Conservation (phyloP, 257 asterid genomes). For the Perilla frutescens region DNA sequence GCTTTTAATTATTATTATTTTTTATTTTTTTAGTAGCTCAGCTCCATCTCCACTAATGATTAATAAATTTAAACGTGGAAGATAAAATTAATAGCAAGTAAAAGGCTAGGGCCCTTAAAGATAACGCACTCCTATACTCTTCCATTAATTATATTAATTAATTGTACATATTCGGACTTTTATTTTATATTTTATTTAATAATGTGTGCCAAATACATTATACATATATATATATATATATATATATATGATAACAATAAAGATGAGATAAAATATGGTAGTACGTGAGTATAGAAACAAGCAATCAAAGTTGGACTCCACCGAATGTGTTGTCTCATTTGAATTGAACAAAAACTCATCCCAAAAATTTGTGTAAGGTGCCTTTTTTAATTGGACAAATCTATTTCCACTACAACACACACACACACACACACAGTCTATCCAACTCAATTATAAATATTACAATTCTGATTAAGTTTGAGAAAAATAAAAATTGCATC, state of each 20-base stretch:
- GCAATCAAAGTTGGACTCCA: constrained; percentile 32
- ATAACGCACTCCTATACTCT: neutral
- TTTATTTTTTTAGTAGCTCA: neutral
- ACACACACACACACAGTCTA: no score
- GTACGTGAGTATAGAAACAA: constrained; percentile 26
- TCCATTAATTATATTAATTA: neutral
- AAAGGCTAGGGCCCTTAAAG: neutral
- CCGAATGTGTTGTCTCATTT: constrained; percentile 9
- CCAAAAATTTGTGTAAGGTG: neutral
- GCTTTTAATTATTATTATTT: constrained; percentile 9
- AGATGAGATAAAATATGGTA: neutral
- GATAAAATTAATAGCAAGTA: neutral
- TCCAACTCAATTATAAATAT: no score
- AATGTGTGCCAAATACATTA: neutral
- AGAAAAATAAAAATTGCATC: no score
- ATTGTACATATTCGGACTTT: neutral
- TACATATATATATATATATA: neutral
- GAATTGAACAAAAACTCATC: neutral
- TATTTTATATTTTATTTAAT: neutral
- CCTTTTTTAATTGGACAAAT: neutral
- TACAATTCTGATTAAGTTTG: no score
- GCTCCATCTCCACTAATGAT: constrained; percentile 34
- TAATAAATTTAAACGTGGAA: constrained; percentile 3
- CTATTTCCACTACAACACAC: neutral
- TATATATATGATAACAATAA: neutral